Base-by-base conservation (phyloP, 768 basidiomycete genomes). In the Strobilomyces dryophilus region DNA sequence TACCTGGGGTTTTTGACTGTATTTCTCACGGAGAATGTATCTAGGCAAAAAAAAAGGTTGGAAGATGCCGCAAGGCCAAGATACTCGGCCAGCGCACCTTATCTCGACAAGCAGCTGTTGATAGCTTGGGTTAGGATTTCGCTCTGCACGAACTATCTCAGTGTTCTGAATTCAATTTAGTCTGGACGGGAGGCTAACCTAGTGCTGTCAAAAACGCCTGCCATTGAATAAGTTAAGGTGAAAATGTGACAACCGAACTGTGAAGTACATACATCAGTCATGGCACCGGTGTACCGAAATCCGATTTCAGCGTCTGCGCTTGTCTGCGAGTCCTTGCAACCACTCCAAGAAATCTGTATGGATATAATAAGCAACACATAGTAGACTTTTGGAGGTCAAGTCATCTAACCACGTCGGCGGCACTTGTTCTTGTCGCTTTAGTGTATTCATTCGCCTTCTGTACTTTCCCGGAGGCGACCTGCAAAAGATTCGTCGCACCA, bases 291-390 rank as follows among this genome's bases (percentile, higher is more conserved):
- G 8, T 81, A 85, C 29, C 76, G 68, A 4, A 86, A 87, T 11
- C 76, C 73, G 64, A 89, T 84, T 39, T 75, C 71, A 4, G 87
- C 80, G 62, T 91, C 89, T 17, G 88, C 88, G 59, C 87, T 89
- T n/a, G 87, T 90, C 66, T 90, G 87, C 15, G 81, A 76, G 65
- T 90, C 89, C 57, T 86, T 87, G 67, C 88, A 89, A 26, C 87
- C 89, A 63, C 85, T 87, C 79, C 83, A 90, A n/a, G 84, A 85
- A n/a, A 90, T 86, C 88, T 90, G 15, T 37, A 35, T 45, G 7
- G 26, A 17, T 15, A 42, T 20, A 21, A 24, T 47, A 26, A 52
- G 37, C 14, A 27, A 17, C 35, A 15, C 2, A 39, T 10, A 21
- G n/a, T 10, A 21, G 40, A 40, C 10, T 18, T 18, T 48, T 6